Percentiles rank a stretch among this genome's conserved stretches.
Conservation (phyloP, 129 eudicot genomes). For the Flaveria ramosissima region DNA sequence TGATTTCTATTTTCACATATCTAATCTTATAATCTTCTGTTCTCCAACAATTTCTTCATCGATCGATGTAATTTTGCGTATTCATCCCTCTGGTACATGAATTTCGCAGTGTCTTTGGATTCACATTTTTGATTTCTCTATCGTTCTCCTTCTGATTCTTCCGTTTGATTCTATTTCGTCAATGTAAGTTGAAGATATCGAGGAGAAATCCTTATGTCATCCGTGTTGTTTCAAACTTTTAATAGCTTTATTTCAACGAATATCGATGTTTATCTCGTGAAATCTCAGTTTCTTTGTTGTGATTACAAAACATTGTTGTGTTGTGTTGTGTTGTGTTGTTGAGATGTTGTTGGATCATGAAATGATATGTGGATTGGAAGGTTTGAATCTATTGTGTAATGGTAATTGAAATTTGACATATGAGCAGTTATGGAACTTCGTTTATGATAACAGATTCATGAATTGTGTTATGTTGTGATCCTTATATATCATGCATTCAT, state of each 20-base stretch:
- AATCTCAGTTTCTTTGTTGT: neutral
- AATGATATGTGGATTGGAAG: neutral
- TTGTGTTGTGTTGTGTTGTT: neutral
- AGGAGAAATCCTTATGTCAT: conserved; percentile 8
- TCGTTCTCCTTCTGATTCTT: conserved; percentile 18
- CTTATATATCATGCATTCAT: neutral
- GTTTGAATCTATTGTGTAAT: neutral
- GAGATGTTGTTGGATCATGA: no score
- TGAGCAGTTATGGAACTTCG: conserved; percentile 1
- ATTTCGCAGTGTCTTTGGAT: conserved; percentile 17
- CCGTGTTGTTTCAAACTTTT: neutral
- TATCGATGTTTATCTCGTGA: neutral
- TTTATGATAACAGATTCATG: conserved; percentile 7
- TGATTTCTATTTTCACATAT: conserved; percentile 12
- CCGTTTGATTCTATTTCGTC: conserved; percentile 6
- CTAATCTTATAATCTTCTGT: neutral
- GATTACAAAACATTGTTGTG: neutral
- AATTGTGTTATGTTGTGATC: conserved; percentile 9
- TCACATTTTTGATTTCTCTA: conserved; percentile 8
- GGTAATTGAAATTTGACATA: neutral
- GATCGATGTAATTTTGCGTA: conserved; percentile 25
- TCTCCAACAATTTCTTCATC: conserved; percentile 18
- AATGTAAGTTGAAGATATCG: conserved; percentile 26
- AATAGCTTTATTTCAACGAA: neutral
- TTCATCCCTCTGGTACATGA: conserved; percentile 15